Evolutionary conservation across 495 filamentous ascomycete genomes (phyloP).

Genomic region (Aspergillus taichungensis): DNA sequence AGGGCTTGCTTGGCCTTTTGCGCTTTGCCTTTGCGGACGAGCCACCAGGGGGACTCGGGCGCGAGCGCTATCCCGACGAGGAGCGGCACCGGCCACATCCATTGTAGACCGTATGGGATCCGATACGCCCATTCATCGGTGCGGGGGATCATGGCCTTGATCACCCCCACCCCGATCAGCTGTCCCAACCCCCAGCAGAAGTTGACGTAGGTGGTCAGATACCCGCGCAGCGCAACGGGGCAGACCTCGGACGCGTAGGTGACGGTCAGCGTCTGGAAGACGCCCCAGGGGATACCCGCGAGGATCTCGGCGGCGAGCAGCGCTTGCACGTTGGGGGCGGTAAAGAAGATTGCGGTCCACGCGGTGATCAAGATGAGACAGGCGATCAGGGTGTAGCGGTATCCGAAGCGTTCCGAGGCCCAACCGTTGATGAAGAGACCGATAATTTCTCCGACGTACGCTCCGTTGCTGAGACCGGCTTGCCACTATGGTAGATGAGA

Average conservation of each 20-base stretch:
- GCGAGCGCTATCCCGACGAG: slow-evolving; percentile 62
- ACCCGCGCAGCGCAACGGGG: slow-evolving; percentile 61
- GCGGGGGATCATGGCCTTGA: slow-evolving; percentile 53
- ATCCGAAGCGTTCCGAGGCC: slow-evolving; percentile 68
- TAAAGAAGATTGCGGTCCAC: slow-evolving; percentile 72
- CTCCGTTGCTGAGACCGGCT: slow-evolving; percentile 64
- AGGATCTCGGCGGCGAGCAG: slow-evolving; percentile 68
- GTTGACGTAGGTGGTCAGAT: slow-evolving; percentile 74
- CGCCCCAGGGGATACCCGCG: slow-evolving; percentile 72
- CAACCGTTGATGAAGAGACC: slow-evolving; percentile 69
- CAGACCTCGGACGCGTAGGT: slow-evolving; percentile 77
- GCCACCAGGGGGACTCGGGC: slow-evolving; percentile 78
- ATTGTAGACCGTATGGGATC: slow-evolving; percentile 66
- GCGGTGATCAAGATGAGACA: slow-evolving; percentile 57
- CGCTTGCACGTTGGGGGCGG: slow-evolving; percentile 57
- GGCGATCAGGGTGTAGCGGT: slow-evolving; percentile 60
- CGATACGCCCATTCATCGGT: slow-evolving; percentile 58
- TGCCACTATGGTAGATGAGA: slow-evolving; percentile 49
- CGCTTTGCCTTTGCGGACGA: slow-evolving; percentile 59
- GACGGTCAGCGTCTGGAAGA: slow-evolving; percentile 72
- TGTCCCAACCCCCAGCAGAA: slow-evolving; percentile 77
- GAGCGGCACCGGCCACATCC: slow-evolving; percentile 78
- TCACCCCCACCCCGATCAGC: slow-evolving; percentile 64
- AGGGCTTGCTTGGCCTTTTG: slow-evolving; percentile 62
- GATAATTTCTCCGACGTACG: slow-evolving; percentile 59